Conservation (phyloP, 2,329 filamentous ascomycete species). For the Ustulina deusta region DNA sequence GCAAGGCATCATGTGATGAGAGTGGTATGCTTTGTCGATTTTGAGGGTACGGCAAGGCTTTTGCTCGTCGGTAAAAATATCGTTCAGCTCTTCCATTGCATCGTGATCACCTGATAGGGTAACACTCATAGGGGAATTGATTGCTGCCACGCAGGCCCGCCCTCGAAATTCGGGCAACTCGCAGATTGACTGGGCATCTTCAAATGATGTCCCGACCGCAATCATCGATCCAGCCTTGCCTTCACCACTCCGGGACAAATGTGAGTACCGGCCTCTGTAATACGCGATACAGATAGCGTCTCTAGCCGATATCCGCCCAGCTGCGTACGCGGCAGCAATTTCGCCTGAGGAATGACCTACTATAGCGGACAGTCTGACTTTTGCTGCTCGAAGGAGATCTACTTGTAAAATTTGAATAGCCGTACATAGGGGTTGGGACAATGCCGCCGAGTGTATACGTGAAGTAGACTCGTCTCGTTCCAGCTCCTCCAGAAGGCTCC, state of each 20-base stretch:
- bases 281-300: constrained; percentile 60
- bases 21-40: constrained; percentile 57
- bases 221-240: no score
- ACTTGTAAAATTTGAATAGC: constrained; percentile 42
- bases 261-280: constrained; percentile 56
- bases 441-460: constrained; percentile 43
- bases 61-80: constrained; percentile 40
- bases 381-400: constrained; percentile 22
- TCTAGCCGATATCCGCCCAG: constrained; percentile 55
- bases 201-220: constrained; percentile 59
- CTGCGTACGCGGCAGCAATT: constrained; percentile 61
- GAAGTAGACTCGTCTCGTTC: no score
- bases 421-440: constrained; percentile 48
- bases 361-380: constrained; percentile 32
- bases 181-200: no score
- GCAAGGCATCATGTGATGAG: constrained; percentile 57
- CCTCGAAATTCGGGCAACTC: no score
- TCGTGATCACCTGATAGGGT: constrained; percentile 53
- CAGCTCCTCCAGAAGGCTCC: constrained; percentile 23
- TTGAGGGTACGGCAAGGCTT: constrained; percentile 50
- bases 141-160: constrained; percentile 49
- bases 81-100: constrained; percentile 45
- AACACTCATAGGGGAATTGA: constrained; percentile 53
- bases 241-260: no score
- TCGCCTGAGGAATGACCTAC: constrained; percentile 54